Evolutionary conservation across 2,329 filamentous ascomycete species (phyloP).

Genomic region (Plenodomus tracheiphilus): DNA sequence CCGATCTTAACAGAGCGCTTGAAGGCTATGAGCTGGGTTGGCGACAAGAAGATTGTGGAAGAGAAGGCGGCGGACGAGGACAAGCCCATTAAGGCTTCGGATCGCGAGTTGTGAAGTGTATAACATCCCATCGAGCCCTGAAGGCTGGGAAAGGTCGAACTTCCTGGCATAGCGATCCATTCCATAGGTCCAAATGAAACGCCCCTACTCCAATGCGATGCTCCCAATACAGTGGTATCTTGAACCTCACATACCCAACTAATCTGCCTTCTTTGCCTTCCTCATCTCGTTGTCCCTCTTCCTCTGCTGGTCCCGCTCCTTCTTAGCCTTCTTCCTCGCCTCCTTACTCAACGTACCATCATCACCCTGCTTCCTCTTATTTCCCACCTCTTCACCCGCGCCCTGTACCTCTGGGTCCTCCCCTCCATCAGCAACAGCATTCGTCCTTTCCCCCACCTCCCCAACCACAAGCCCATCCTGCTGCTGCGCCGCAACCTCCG

Average conservation of each 20-base stretch:
- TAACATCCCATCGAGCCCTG: no score
- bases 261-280: conserved; percentile 26
- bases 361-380: conserved; percentile 32
- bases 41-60: conserved; percentile 59
- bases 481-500: conserved; percentile 49
- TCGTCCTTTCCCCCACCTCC: conserved; percentile 44
- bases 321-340: conserved; percentile 60
- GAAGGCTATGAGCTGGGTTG: conserved; percentile 86
- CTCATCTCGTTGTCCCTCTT: conserved; percentile 42
- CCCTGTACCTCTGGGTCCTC: conserved; percentile 32
- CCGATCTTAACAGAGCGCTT: conserved; percentile 93
- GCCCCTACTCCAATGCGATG: not conserved
- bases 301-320: conserved; percentile 54
- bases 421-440: conserved; percentile 33
- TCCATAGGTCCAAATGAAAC: not conserved
- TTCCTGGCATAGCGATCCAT: not conserved
- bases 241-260: not conserved
- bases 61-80: conserved; percentile 58
- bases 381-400: conserved; percentile 25
- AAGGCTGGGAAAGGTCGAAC: not conserved
- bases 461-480: conserved; percentile 47
- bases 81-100: conserved; percentile 69
- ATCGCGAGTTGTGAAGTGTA: conserved; percentile 70
- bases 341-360: conserved; percentile 51
- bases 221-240: not conserved